Conservation (phyloP, 148 eudicot genomes). For the Nyssa sinensis region DNA sequence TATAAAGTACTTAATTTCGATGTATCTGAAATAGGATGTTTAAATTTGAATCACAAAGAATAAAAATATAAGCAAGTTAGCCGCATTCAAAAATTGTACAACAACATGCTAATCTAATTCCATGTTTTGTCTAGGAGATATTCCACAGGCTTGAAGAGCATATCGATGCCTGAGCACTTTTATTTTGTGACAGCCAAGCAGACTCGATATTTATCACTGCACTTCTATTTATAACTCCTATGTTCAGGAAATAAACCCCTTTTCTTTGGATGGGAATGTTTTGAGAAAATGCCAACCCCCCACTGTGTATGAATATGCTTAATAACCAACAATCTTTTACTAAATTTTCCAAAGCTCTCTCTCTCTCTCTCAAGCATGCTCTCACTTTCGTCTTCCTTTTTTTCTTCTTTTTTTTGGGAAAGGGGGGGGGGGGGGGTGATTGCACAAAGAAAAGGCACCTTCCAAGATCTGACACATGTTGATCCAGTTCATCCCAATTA, state of each 20-base stretch:
- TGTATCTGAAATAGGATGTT: background rate
- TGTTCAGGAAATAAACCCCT: background rate
- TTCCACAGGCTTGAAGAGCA: background rate
- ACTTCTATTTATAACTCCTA: background rate
- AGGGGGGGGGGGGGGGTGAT: too few relatives aligned
- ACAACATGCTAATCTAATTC: background rate
- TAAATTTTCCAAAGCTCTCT: background rate
- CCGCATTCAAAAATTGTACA: background rate
- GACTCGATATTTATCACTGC: too few relatives aligned
- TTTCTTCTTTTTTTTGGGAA: too few relatives aligned
- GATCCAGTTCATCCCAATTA: slow-evolving; percentile 36
- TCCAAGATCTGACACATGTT: slow-evolving; percentile 37
- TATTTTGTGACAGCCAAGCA: too few relatives aligned
- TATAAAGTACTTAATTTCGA: background rate
- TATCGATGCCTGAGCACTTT: too few relatives aligned
- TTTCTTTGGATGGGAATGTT: background rate
- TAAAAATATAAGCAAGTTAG: background rate
- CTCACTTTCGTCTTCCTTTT: too few relatives aligned
- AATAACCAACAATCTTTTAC: background rate
- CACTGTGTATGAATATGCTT: background rate
- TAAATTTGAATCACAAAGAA: background rate
- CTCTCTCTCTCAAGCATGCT: too few relatives aligned
- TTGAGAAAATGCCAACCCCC: background rate
- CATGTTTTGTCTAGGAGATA: background rate
- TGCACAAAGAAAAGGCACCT: too few relatives aligned